Evolutionary conservation across 2,329 filamentous ascomycete genomes (phyloP).

Genomic region (Bipolaris gigantea): DNA sequence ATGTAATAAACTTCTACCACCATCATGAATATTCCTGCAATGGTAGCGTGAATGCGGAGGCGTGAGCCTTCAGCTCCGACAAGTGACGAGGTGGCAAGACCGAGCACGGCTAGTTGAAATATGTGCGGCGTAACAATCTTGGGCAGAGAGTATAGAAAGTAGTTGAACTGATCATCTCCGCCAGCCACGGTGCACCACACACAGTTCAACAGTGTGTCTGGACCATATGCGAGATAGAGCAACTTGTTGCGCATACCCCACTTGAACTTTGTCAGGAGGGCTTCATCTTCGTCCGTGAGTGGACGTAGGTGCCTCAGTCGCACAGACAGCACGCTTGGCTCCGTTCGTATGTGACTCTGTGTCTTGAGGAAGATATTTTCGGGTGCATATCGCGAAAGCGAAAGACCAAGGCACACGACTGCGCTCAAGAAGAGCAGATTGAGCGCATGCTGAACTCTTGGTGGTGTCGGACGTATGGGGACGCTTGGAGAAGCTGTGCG

Average conservation of each 20-base stretch:
- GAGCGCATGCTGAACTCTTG: conserved; percentile 59
- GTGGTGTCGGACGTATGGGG: conserved; percentile 60
- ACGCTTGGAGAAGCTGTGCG: conserved; percentile 46
- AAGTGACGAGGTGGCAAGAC: conserved; percentile 71
- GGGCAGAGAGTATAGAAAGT: conserved; percentile 80
- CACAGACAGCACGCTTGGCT: conserved; percentile 81
- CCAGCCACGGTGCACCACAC: conserved; percentile 71
- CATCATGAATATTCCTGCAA: conserved; percentile 62
- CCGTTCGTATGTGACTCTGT: conserved; percentile 78
- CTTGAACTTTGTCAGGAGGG: conserved; percentile 67
- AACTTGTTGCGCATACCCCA: conserved; percentile 66
- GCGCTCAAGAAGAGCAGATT: conserved; percentile 61
- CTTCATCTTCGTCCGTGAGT: conserved; percentile 63
- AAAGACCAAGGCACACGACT: conserved; percentile 59
- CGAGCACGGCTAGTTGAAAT: conserved; percentile 71
- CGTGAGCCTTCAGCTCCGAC: conserved; percentile 64
- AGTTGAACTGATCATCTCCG: conserved; percentile 66
- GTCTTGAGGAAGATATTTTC: conserved; percentile 82
- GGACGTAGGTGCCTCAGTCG: conserved; percentile 66
- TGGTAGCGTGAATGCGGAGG: conserved; percentile 72
- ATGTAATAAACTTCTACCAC: conserved; percentile 68
- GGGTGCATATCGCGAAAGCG: conserved; percentile 68
- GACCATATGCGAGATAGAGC: conserved; percentile 82
- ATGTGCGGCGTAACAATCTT: conserved; percentile 76
- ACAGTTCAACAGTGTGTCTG: conserved; percentile 71